Conservation (phyloP, 2,329 filamentous ascomycete genomes). For the Leptographium flavum region DNA sequence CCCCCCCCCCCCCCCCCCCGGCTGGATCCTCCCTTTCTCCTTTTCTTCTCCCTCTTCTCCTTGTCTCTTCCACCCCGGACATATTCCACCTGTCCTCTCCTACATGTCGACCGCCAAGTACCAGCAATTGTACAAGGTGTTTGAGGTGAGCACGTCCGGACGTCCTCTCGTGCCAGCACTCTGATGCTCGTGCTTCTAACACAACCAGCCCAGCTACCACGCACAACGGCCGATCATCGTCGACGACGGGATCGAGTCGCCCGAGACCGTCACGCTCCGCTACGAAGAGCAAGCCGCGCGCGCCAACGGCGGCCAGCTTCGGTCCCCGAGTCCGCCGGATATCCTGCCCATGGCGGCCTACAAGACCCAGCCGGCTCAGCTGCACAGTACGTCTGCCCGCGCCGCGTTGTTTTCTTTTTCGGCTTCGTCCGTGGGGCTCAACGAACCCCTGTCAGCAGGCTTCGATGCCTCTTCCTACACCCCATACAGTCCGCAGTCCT, state of each 20-base stretch:
- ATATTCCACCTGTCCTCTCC: not conserved
- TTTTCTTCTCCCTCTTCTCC: not conserved
- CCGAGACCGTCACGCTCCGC: constrained; percentile 39
- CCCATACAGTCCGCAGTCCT: constrained; percentile 34
- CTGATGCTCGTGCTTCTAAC: constrained; percentile 1
- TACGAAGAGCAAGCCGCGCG: constrained; percentile 42
- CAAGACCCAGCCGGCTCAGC: constrained; percentile 61
- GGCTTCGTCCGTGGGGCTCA: too few species aligned
- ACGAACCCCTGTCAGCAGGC: constrained; percentile 11
- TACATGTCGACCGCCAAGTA: constrained; percentile 45
- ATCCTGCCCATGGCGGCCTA: constrained; percentile 71
- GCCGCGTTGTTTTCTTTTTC: too few species aligned
- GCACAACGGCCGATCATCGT: constrained; percentile 42
- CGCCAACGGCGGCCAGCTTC: constrained; percentile 34
- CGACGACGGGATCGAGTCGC: constrained; percentile 42
- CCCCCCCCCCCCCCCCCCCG: too few species aligned
- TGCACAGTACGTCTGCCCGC: constrained; percentile 56
- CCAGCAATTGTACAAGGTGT: constrained; percentile 42
- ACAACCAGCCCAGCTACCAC: constrained; percentile 34
- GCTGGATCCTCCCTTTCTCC: not conserved
- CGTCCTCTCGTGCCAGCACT: not conserved
- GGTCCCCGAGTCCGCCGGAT: constrained; percentile 41
- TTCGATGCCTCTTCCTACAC: constrained; percentile 35
- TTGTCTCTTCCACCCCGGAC: not conserved
- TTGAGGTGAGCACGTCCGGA: constrained; percentile 49